Percentiles rank a stretch among this genome's conserved stretches.
Evolutionary conservation across 768 basidiomycete species (phyloP).

Genomic region (Mrakia hoshinonis): DNA sequence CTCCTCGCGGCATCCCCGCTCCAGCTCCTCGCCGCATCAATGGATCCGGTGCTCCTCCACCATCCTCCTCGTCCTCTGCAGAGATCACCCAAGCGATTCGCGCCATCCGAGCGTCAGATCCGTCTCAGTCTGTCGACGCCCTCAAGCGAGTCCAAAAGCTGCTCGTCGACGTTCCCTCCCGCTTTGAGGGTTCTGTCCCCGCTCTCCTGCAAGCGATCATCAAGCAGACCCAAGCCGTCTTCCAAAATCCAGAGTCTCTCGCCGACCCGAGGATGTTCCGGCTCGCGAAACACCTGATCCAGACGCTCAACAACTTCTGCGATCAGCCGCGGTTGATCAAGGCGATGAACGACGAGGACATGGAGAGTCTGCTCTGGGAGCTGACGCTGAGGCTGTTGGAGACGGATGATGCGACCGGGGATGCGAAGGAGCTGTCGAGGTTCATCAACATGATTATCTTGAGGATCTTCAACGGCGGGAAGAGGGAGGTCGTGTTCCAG

Average conservation of each 20-base stretch:
- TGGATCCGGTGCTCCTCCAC: neutral
- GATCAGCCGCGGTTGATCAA: conserved; percentile 82
- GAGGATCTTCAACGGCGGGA: conserved; percentile 79
- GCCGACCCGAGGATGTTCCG: conserved; percentile 46
- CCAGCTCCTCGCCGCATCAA: neutral
- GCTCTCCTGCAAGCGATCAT: conserved; percentile 84
- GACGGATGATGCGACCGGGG: conserved; percentile 61
- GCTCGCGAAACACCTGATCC: conserved; percentile 92
- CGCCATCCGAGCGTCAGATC: conserved; percentile 79
- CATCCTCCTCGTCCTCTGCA: neutral
- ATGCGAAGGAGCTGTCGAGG: conserved; percentile 83
- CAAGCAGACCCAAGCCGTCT: conserved; percentile 24
- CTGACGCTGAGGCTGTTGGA: conserved; percentile 82
- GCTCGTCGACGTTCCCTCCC: conserved; percentile 67
- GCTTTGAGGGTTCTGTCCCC: conserved; percentile 60
- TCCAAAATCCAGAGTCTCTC: conserved; percentile 3
- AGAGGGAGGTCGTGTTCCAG: conserved; percentile 86
- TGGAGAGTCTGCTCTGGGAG: conserved; percentile 82
- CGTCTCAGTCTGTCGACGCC: conserved; percentile 76
- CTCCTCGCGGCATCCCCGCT: neutral
- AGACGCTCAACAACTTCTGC: conserved; percentile 89
- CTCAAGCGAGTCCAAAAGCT: conserved; percentile 87
- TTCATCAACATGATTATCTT: conserved; percentile 99
- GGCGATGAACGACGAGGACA: conserved; percentile 70
- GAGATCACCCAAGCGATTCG: conserved; percentile 49